Evolutionary conservation across 257 asterid species (phyloP).

Genomic region (Agastache rugosa): DNA sequence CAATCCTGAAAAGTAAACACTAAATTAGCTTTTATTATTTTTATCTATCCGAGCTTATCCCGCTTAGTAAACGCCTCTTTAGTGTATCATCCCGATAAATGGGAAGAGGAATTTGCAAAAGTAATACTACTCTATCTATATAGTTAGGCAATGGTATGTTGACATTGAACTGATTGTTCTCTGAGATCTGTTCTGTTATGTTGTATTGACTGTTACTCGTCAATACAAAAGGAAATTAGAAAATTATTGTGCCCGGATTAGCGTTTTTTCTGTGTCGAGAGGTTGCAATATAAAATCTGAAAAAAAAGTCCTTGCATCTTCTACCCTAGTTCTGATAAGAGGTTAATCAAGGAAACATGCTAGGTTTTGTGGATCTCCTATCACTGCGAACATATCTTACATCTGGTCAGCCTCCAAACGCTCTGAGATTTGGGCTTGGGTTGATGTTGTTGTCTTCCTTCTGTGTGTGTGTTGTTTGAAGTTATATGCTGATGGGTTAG

Average conservation of each 20-base stretch:
- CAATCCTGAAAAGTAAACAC: no score
- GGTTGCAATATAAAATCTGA: background rate
- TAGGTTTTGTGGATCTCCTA: background rate
- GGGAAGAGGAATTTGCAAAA: slow-evolving; percentile 1
- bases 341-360: background rate
- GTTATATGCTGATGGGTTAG: background rate
- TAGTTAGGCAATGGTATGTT: background rate
- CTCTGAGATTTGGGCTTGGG: slow-evolving; percentile 6
- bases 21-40: no score
- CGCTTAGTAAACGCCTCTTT: no score
- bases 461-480: background rate
- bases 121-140: no score
- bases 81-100: background rate
- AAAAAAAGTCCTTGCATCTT: background rate
- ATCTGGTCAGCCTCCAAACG: slow-evolving; percentile 9
- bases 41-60: no score
- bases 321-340: background rate
- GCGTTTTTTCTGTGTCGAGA: background rate
- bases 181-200: background rate
- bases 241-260: background rate
- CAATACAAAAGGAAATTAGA: background rate
- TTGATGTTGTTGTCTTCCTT: background rate
- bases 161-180: background rate
- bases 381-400: background rate
- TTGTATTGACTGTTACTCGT: background rate